Evolutionary conservation across 768 basidiomycete species (phyloP).

Genomic region (Chalciporus piperatus): DNA sequence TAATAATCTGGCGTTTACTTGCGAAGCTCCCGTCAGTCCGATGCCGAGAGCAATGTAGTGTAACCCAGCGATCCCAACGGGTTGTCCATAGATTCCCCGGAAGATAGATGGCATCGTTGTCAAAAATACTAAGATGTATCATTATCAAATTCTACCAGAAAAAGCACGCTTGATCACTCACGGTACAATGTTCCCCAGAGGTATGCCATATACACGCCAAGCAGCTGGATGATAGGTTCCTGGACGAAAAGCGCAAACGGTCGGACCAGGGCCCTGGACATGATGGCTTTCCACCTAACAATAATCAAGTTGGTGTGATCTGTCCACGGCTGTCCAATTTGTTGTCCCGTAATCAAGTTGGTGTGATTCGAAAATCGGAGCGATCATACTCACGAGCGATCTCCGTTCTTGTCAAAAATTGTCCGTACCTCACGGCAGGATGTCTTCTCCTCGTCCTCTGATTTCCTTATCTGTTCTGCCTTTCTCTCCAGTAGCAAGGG

Average conservation of each 20-base stretch:
- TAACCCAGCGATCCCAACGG: slow-evolving; percentile 57
- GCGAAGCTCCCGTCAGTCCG: slow-evolving; percentile 52
- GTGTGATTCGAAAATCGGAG: not conserved
- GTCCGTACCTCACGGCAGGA: slow-evolving; percentile 41
- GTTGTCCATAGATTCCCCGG: slow-evolving; percentile 49
- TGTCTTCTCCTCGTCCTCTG: slow-evolving; percentile 48
- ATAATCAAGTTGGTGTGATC: not conserved
- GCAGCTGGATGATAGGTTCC: slow-evolving; percentile 67
- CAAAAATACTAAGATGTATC: slow-evolving; percentile 51
- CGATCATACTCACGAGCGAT: slow-evolving; percentile 41
- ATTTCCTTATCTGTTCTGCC: slow-evolving; percentile 43
- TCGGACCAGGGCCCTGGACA: slow-evolving; percentile 54
- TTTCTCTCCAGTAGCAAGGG: slow-evolving; percentile 45
- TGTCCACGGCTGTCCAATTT: too few species aligned
- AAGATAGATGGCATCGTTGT: slow-evolving; percentile 65
- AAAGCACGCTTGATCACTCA: slow-evolving; percentile 27
- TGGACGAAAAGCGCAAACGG: slow-evolving; percentile 60
- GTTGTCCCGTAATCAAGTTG: not conserved
- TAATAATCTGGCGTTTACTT: slow-evolving; percentile 52
- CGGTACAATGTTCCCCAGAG: slow-evolving; percentile 62
- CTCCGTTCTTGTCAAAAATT: slow-evolving; percentile 39
- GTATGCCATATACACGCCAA: slow-evolving; percentile 69
- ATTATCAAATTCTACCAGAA: not conserved
- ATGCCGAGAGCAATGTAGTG: slow-evolving; percentile 72
- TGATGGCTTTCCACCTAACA: slow-evolving; percentile 49